These are phyloP conservation scores for Limtongia smithiae DNA, from an alignment of 805 yeast species.

Conservation along the genomic window DNA sequence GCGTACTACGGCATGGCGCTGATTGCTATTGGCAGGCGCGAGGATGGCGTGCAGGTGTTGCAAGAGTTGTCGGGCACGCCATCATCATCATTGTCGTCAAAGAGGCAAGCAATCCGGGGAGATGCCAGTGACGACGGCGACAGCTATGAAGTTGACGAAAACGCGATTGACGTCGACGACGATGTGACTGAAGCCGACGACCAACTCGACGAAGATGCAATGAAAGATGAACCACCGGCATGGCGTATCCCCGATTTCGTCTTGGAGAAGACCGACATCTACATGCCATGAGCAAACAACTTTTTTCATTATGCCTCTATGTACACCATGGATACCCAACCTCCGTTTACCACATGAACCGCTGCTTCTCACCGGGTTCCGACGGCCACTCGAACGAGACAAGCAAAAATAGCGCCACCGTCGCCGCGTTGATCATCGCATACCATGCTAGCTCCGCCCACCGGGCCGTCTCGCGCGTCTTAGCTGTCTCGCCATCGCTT, in stretches of 20 bases:
- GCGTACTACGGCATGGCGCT: conserved; percentile 20
- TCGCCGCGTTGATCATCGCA: conserved; percentile 49
- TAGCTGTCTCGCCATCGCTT: conserved; percentile 20
- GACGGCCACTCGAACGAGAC: conserved; percentile 66
- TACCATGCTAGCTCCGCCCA: conserved; percentile 48
- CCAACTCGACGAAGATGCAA: no score
- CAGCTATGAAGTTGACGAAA: neutral
- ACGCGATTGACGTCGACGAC: neutral
- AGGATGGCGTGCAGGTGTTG: neutral
- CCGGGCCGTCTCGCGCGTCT: no score
- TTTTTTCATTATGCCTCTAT: no score
- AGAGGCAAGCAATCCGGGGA: no score
- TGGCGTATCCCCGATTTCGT: no score
- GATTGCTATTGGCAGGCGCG: conserved; percentile 1
- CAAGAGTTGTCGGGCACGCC: no score
- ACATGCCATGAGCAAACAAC: no score
- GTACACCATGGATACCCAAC: neutral
- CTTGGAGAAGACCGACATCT: no score
- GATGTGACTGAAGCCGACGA: no score
- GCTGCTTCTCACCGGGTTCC: conserved; percentile 56
- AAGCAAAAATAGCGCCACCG: conserved; percentile 54
- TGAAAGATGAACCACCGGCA: no score
- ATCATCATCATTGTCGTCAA: no score
- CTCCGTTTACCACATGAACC: conserved; percentile 75
- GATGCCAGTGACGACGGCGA: neutral